Evolutionary conservation across 2,329 filamentous ascomycete species (phyloP), one percentile per base, ranked within the genome.

Genomic region (Apiospora kogelbergensis): DNA sequence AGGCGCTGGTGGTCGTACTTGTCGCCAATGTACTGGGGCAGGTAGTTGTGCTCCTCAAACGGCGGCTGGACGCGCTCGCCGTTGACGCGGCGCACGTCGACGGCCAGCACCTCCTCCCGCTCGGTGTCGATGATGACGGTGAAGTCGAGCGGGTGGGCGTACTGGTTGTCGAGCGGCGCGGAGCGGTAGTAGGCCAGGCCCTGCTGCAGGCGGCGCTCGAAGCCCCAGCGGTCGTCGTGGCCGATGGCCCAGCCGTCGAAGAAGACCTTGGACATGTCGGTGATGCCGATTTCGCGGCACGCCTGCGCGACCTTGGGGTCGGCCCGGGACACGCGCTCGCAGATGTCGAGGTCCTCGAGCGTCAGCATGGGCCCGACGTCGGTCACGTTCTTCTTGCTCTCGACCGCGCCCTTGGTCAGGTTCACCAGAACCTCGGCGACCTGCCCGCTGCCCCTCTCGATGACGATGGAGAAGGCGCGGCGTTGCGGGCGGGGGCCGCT

Each of bases 231-330:
- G 77, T 93, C 88, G 74, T 95, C 93, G 72, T 93, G 92, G 41
- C 93, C 93, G 79, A 95, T 94, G 1, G 93, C 94, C 93, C 93
- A 95, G 53, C 91, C 92, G 78, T 95, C 93, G 78, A 93, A 91
- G 80, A 92, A 95, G 44, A 95, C 91, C 80, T 94, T 94, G 79
- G 92, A 82, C 93, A 95, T 95, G 74, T 95, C 91, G 73, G 89
- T 84, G 71, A 95, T 93, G 26, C 93, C 92, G 71, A 93, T 82
- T 42, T 94, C 88, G 2, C 85, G 87, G 75, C 93, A 95, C 76
- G 93, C 91, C 78, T 93, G 89, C 74, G 94, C 92, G 70, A 95
- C 92, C 71, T 90, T 91, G 0, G 90, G 84, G 73, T 95, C 91
- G 72, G 87, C 87, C 70, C 92, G 86, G 57, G 89, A 85, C 33